A percentile compares a stretch with the other conserved stretches of the same genome.
Conservation (phyloP, 2,329 filamentous ascomycete species). For the Sporothrix humicola region DNA sequence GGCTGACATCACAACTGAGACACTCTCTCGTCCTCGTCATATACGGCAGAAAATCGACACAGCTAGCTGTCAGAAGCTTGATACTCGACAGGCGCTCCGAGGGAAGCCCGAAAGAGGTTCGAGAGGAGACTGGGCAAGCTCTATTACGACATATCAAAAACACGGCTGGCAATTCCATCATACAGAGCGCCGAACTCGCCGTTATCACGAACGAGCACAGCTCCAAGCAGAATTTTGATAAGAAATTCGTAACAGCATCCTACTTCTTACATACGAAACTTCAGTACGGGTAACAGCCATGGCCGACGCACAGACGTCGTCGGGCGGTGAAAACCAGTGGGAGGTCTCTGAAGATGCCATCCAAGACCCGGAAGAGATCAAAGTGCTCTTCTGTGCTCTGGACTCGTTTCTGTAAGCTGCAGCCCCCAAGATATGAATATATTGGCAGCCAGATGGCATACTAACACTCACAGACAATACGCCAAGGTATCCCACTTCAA, state of each 20-base stretch:
- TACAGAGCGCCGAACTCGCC: neutral
- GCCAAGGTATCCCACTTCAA: conserved; percentile 85
- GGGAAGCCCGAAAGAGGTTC: neutral
- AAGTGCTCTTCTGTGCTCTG: conserved; percentile 78
- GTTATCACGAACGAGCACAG: neutral
- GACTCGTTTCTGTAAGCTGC: conserved; percentile 86
- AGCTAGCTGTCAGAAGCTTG: too few relatives aligned
- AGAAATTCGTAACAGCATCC: neutral
- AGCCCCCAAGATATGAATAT: neutral
- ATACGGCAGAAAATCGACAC: neutral
- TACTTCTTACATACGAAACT: too few relatives aligned
- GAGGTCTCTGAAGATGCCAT: conserved; percentile 35
- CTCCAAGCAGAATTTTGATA: neutral
- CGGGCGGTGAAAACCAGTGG: conserved; percentile 28
- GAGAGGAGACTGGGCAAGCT: neutral
- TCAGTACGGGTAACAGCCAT: too few relatives aligned
- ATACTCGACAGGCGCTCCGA: neutral
- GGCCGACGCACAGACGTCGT: neutral
- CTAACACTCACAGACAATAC: conserved; percentile 69
- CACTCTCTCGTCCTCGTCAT: neutral
- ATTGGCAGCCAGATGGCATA: neutral
- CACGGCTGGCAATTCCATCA: neutral
- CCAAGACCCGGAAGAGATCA: conserved; percentile 76
- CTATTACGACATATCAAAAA: neutral
- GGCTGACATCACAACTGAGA: neutral